phyloP scores from a whole-genome alignment of 352 stramenopile species.

The Blastocystis sp. region DNA sequence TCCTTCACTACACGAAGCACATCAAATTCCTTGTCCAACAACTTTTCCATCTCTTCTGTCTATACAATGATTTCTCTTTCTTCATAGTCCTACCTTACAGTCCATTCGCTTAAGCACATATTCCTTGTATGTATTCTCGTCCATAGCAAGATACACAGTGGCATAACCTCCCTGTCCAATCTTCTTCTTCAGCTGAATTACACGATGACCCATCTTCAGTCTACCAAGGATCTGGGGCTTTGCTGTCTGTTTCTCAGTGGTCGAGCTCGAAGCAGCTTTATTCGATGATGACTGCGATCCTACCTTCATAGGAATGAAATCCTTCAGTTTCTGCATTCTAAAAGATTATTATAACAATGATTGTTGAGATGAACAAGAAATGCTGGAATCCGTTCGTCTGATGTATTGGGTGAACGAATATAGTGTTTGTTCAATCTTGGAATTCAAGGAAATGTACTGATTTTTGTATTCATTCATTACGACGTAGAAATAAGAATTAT shows the following conservation, averaged over 20 bases:
- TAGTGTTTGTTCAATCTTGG: not conserved
- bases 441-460: not conserved
- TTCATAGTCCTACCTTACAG: slow-evolving; percentile 24
- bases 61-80: slow-evolving; percentile 53
- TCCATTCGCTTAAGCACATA: slow-evolving; percentile 62
- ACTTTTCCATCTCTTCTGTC: slow-evolving; percentile 48
- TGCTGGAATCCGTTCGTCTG: not conserved
- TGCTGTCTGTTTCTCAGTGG: not conserved
- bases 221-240: slow-evolving; percentile 45
- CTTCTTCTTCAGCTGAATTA: slow-evolving; percentile 61
- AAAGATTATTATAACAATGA: not conserved
- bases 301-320: slow-evolving; percentile 37
- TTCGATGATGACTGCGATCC: not conserved
- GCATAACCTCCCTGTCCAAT: slow-evolving; percentile 58
- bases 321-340: slow-evolving; percentile 37
- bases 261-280: not conserved
- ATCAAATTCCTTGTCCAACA: slow-evolving; percentile 44
- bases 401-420: slow-evolving; percentile 14
- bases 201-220: slow-evolving; percentile 34
- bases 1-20: slow-evolving; percentile 38
- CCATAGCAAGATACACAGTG: slow-evolving; percentile 33
- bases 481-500: not conserved
- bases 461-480: not conserved
- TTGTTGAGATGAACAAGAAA: slow-evolving; percentile 3
- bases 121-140: slow-evolving; percentile 2